phyloP scores from a whole-genome alignment of 164 flowering plant species.

The Sedum album region DNA sequence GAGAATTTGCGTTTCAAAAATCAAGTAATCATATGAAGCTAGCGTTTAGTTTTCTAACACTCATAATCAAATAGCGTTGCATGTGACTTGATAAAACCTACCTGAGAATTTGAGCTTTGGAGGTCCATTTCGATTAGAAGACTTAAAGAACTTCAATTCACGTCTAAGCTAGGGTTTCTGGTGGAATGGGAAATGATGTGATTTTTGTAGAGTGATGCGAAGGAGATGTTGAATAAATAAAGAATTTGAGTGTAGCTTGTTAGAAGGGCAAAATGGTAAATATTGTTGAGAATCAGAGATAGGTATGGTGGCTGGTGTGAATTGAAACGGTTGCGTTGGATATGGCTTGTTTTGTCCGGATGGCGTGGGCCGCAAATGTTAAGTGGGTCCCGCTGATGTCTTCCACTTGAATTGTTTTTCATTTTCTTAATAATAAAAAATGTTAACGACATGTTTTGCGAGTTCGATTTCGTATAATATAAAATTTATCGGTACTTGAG shows the following conservation, averaged over 20 bases:
- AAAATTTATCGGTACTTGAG: too few relatives aligned
- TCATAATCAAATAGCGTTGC: neutral
- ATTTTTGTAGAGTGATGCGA: neutral
- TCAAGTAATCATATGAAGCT: neutral
- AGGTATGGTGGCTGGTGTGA: neutral
- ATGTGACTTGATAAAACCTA: neutral
- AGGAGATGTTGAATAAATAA: neutral
- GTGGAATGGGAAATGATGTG: neutral
- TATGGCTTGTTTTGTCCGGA: too few relatives aligned
- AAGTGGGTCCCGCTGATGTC: too few relatives aligned
- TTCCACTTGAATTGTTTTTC: too few relatives aligned
- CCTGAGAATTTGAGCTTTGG: neutral
- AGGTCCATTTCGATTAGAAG: neutral
- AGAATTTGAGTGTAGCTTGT: neutral
- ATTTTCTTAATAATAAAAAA: too few relatives aligned
- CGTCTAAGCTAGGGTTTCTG: neutral
- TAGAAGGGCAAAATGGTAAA: neutral
- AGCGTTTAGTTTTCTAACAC: neutral
- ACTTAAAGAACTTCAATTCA: neutral
- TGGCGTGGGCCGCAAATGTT: too few relatives aligned
- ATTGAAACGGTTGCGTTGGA: too few relatives aligned
- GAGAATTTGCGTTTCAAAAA: neutral
- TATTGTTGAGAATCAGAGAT: too few relatives aligned
- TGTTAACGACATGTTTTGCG: too few relatives aligned
- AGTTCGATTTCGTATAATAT: neutral